Evolutionary conservation across 768 basidiomycete genomes (phyloP).

Genomic region (Rhizopogon vulgaris): DNA sequence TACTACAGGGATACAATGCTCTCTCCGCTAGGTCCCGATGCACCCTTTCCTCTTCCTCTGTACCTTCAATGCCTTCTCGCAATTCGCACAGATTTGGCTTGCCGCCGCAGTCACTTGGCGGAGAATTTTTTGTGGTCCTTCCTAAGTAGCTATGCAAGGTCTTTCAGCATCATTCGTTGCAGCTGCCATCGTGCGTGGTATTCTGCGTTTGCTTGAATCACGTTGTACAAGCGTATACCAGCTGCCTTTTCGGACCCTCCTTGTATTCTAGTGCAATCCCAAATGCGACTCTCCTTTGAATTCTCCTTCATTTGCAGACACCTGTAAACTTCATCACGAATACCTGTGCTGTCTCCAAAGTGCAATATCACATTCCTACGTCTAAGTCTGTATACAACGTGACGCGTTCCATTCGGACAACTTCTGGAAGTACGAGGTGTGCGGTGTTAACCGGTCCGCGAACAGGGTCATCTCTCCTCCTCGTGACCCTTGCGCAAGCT

Average conservation of each 20-base stretch:
- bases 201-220: neutral
- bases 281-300: neutral
- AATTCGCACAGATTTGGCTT: conserved; percentile 52
- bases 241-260: conserved; percentile 65
- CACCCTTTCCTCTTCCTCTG: conserved; percentile 71
- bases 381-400: too few relatives aligned
- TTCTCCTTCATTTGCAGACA: too few relatives aligned
- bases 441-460: neutral
- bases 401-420: too few relatives aligned
- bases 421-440: neutral
- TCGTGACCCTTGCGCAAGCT: conserved; percentile 11
- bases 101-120: conserved; percentile 56
- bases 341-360: too few relatives aligned
- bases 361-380: too few relatives aligned
- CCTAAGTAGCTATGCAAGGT: conserved; percentile 79
- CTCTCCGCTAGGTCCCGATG: conserved; percentile 76
- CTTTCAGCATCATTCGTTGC: conserved; percentile 21
- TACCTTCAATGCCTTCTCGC: conserved; percentile 79
- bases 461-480: conserved; percentile 6
- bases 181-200: conserved; percentile 65
- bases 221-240: conserved; percentile 58
- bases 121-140: conserved; percentile 68
- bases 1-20: conserved; percentile 63
- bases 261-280: conserved; percentile 33
- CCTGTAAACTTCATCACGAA: too few relatives aligned